phyloP scores from a whole-genome alignment of 2,329 filamentous ascomycete genomes.

The Talaromyces sp. region DNA sequence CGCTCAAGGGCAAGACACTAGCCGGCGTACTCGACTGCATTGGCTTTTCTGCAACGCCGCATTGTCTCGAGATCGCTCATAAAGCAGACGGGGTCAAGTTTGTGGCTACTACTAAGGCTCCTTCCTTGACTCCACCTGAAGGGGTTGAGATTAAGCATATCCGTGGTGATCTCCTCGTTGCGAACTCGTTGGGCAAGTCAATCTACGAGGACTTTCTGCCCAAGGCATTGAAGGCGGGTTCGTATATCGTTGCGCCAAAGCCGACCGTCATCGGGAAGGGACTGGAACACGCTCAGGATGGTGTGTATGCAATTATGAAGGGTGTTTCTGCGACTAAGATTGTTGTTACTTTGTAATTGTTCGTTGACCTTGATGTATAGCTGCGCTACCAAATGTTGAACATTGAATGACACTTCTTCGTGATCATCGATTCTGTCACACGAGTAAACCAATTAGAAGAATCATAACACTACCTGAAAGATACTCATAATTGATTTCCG shows the following conservation, averaged over 20 bases:
- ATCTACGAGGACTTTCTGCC: constrained; percentile 35
- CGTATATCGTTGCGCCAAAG: constrained; percentile 39
- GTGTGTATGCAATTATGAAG: constrained; percentile 36
- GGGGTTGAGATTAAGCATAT: not conserved
- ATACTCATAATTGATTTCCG: not conserved
- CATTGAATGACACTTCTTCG: not conserved
- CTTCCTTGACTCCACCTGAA: constrained; percentile 1
- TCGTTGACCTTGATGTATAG: not conserved
- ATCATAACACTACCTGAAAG: not conserved
- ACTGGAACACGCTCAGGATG: constrained; percentile 42
- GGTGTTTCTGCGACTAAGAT: constrained; percentile 45
- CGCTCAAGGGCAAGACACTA: constrained; percentile 4
- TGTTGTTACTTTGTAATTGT: constrained; percentile 29
- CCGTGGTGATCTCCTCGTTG: not conserved
- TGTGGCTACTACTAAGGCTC: constrained; percentile 1
- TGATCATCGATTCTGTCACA: not conserved
- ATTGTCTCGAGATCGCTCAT: not conserved
- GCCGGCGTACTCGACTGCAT: constrained; percentile 4
- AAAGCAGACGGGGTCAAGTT: not conserved
- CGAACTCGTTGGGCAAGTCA: constrained; percentile 16
- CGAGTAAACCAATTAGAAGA: not conserved
- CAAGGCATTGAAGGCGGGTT: constrained; percentile 35
- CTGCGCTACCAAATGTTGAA: not conserved
- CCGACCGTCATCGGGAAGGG: constrained; percentile 41
- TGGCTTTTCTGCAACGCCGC: not conserved